Evolutionary conservation across 2,329 filamentous ascomycete genomes (phyloP).

Genomic region (Xylariaceae sp.): DNA sequence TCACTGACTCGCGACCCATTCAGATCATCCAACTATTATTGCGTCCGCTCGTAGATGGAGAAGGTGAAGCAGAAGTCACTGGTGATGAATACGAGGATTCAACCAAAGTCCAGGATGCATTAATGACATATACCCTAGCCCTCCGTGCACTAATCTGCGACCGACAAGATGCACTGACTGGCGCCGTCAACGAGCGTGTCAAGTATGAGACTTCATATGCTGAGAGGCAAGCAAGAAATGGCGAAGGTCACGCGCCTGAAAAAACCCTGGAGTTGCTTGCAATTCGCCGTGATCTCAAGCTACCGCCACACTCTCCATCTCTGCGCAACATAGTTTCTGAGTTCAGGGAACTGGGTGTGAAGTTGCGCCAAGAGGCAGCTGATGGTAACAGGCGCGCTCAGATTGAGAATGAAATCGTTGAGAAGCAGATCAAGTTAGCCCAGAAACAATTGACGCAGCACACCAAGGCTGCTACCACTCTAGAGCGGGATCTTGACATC

Average conservation of each 20-base stretch:
- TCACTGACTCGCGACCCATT: no score
- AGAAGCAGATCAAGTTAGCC: slow-evolving; percentile 56
- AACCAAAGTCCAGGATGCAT: slow-evolving; percentile 80
- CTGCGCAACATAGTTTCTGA: slow-evolving; percentile 67
- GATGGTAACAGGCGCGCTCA: slow-evolving; percentile 50
- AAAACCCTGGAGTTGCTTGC: slow-evolving; percentile 49
- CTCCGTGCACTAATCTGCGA: slow-evolving; percentile 74
- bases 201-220: slow-evolving; percentile 67
- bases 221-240: slow-evolving; percentile 54
- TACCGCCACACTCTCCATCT: slow-evolving; percentile 52
- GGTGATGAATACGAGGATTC: slow-evolving; percentile 90
- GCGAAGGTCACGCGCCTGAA: slow-evolving; percentile 67
- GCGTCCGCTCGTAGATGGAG: slow-evolving; percentile 76
- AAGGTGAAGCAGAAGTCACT: slow-evolving; percentile 68
- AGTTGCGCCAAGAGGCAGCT: slow-evolving; percentile 54
- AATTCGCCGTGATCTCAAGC: slow-evolving; percentile 41
- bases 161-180: slow-evolving; percentile 70
- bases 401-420: slow-evolving; percentile 62
- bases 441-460: slow-evolving; percentile 51
- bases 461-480: slow-evolving; percentile 39
- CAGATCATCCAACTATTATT: slow-evolving; percentile 69
- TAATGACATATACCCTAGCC: slow-evolving; percentile 80
- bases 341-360: slow-evolving; percentile 58
- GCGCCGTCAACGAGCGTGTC: slow-evolving; percentile 70
- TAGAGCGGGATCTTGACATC: slow-evolving; percentile 69